Conservation (phyloP, 2,329 filamentous ascomycete genomes). For the Nemania diffusa region DNA sequence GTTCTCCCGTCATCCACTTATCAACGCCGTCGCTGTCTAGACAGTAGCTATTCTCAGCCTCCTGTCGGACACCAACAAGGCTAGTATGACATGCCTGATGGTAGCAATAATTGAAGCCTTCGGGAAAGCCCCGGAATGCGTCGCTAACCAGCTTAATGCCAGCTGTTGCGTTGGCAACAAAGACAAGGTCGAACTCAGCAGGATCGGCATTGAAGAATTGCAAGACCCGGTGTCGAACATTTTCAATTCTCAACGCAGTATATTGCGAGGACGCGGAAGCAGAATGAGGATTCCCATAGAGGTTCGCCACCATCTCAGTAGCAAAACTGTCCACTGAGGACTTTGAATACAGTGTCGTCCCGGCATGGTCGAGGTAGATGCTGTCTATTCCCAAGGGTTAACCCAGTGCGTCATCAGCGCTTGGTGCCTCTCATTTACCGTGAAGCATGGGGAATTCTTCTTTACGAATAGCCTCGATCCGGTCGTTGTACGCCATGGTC, state of each 20-base stretch:
- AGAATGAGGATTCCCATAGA: slow-evolving; percentile 94
- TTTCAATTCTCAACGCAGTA: slow-evolving; percentile 78
- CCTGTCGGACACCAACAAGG: slow-evolving; percentile 80
- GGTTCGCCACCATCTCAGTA: slow-evolving; percentile 77
- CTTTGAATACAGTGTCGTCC: slow-evolving; percentile 85
- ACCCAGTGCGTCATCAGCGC: neutral
- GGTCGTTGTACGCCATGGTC: slow-evolving; percentile 62
- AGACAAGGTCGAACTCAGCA: slow-evolving; percentile 81
- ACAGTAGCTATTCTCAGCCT: slow-evolving; percentile 73
- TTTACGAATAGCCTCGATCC: slow-evolving; percentile 67
- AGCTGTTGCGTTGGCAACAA: slow-evolving; percentile 70
- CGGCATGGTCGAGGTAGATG: slow-evolving; percentile 92
- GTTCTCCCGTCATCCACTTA: slow-evolving; percentile 66
- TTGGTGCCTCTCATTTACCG: slow-evolving; percentile 51
- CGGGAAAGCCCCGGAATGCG: slow-evolving; percentile 72
- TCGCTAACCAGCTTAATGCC: slow-evolving; percentile 76
- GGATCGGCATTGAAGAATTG: slow-evolving; percentile 85
- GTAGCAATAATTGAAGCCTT: slow-evolving; percentile 85
- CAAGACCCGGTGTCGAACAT: slow-evolving; percentile 76
- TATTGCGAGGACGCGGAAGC: slow-evolving; percentile 82
- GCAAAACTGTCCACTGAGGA: slow-evolving; percentile 84
- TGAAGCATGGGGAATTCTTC: slow-evolving; percentile 76
- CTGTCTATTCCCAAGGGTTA: slow-evolving; percentile 62
- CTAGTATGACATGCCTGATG: slow-evolving; percentile 89
- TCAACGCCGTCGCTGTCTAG: slow-evolving; percentile 73